Base-by-base conservation (phyloP, 495 filamentous ascomycete genomes). In the Aspergillus heteromorphus region DNA sequence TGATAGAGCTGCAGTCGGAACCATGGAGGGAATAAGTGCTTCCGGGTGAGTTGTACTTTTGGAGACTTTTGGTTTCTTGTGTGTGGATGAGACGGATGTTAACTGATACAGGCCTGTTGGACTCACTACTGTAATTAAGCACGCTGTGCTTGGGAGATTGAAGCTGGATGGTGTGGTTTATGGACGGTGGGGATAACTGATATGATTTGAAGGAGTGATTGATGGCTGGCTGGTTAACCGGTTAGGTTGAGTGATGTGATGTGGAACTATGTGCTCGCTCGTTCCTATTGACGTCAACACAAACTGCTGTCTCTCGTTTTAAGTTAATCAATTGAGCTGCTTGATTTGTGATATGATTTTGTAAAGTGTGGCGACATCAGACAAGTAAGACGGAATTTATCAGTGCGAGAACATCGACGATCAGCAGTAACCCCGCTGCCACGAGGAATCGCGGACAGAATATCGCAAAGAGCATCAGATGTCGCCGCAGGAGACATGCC, bases 401-500 rank as follows among this genome's bases (percentile, higher is more conserved):
- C 21, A 47, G n/a, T n/a, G 34, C 34, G 30, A 54, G 17, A 6
- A 42, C 36, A 49, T 97, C 92, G 8, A 92, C 83, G 13, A 89
- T 77, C 21, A 89, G 55, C 53, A 96, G 54, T 31, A 86, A 80
- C 1, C 73, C 73, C 0, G 84, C 87, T 1, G 86, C 89, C 55
- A 87, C 79, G 86, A 96, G 87, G 67, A 90, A 96, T 41, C 90
- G 67, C 31, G 92, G 92, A 67, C 76, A 84, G 58, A 97, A 97
- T 45, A 97, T 89, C 13, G 92, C 82, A 70, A 91, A 96, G 16
- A 97, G 75, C 92, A 97, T 97, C 47, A 97, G 73, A 72, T 97
- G 92, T 48, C 93, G 77, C 29, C 93, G 73, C 49, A 97, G 71
- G 60, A 87, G 79, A 5, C 88, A 89, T 0, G 91, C 89, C 85